Percentiles rank a stretch among this genome's conserved stretches.
phyloP scores from a whole-genome alignment of 164 flowering plant species.

The Aristolochia contorta region DNA sequence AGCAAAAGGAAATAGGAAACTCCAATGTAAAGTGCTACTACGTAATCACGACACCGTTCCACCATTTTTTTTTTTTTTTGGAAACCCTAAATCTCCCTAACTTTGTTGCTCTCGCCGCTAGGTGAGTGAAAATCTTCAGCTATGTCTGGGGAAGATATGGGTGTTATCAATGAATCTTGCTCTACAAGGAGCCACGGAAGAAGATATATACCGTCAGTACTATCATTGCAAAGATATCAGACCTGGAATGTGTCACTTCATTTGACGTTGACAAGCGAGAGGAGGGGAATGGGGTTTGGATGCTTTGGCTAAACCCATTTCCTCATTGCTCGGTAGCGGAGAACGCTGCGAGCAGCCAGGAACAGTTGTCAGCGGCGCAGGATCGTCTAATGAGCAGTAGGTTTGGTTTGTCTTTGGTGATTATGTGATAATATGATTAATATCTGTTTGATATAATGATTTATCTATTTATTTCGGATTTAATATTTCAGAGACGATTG shows the following conservation, averaged over 20 bases:
- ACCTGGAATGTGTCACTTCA: constrained; percentile 4
- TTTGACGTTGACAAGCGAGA: background rate
- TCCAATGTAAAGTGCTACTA: too few relatives aligned
- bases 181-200: constrained; percentile 1
- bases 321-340: constrained; percentile 37
- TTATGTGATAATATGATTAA: background rate
- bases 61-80: too few relatives aligned
- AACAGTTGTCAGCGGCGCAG: constrained; percentile 37
- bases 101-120: background rate
- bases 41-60: too few relatives aligned
- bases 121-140: background rate
- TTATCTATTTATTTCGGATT: too few relatives aligned
- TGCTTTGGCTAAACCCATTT: constrained; percentile 39
- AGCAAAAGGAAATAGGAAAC: too few relatives aligned
- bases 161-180: too few relatives aligned
- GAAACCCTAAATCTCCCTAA: too few relatives aligned
- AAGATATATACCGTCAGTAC: background rate
- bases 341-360: constrained; percentile 39
- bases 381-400: constrained; percentile 59
- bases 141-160: background rate
- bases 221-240: background rate
- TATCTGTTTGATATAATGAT: background rate
- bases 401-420: background rate
- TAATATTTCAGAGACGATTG: too few relatives aligned
- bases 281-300: constrained; percentile 9